Base-by-base conservation (phyloP, 805 yeast genomes). In the Ogataea degrootiae region DNA sequence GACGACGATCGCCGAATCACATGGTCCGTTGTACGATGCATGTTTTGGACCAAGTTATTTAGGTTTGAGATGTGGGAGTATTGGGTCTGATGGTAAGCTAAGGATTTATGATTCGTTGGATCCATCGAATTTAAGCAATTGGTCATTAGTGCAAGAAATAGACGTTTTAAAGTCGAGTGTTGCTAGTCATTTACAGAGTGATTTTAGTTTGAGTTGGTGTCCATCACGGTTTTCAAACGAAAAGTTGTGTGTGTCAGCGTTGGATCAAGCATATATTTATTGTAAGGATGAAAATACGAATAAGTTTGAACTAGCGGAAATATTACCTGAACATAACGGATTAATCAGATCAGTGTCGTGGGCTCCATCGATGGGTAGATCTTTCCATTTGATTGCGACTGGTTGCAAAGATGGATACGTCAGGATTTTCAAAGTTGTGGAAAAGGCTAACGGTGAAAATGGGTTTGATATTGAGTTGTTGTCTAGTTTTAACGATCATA, bases 291-390 rank as follows among this genome's bases (percentile, higher is more conserved):
- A 71, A 31, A 63, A 67, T 29, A 82, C 79, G 33, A 60, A 58
- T 49, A 82, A 77, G 58, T 73, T 78, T 52, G 70, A 71, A 12
- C 73, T 77, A 45, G 81, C 81, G 0, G 80, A 85, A 34, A 79
- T 79, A 50, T 71, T 92, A 22, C 86, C 90, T 2, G 97, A 89
- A 37, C 97, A 91, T 62, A 76, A 79, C 45, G 96, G 96, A 2
- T 73, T 92, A 37, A 88, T 92, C 34, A 74, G 98, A 59, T 85
- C 90, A 16, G 88, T 91, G 5, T 76, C 91, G 31, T 92, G 99
- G 99, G 98, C 98, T 0, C 97, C 98, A 3, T 81, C 95, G 0
- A 87, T 91, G 85, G 98, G 98, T 2, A 73, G 96, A 55, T 81
- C 84, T 53, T 87, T 80, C 63, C 96, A 92, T 57, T 70, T 91